A percentile compares a stretch with the other conserved stretches of the same genome.
These are phyloP conservation scores for Strigomonas culicis DNA, from an alignment of 208 protist species.

Conservation along the genomic window DNA sequence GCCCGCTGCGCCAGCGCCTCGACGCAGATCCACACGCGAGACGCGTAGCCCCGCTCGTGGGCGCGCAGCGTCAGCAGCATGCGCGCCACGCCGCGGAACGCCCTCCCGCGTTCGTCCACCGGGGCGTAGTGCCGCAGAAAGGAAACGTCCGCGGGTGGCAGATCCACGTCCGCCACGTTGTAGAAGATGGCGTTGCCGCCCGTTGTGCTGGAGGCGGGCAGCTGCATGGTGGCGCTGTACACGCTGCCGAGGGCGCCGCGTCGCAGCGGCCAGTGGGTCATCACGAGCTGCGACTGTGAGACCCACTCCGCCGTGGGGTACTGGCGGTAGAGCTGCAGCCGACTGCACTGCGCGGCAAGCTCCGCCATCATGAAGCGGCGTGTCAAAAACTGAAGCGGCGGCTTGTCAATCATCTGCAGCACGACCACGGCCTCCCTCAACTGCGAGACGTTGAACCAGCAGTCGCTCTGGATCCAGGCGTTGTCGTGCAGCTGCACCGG, in stretches of 20 bases:
- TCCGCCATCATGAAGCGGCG: slow-evolving; percentile 18
- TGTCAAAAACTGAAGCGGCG: slow-evolving; percentile 41
- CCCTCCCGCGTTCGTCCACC: slow-evolving; percentile 23
- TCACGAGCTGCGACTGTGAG: slow-evolving; percentile 13
- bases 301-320: slow-evolving; percentile 25
- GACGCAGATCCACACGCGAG: slow-evolving; percentile 36
- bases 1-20: not conserved
- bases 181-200: slow-evolving; percentile 21
- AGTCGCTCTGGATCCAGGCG: slow-evolving; percentile 25
- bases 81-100: slow-evolving; percentile 28
- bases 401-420: slow-evolving; percentile 33
- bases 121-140: slow-evolving; percentile 55
- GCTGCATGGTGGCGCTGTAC: not conserved
- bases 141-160: slow-evolving; percentile 14
- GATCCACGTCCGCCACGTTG: slow-evolving; percentile 37
- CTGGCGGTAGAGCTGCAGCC: slow-evolving; percentile 27
- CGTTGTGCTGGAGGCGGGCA: not conserved
- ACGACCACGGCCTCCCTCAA: slow-evolving; percentile 45
- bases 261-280: slow-evolving; percentile 25
- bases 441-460: slow-evolving; percentile 77
- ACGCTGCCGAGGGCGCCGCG: slow-evolving; percentile 12
- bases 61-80: slow-evolving; percentile 53
- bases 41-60: slow-evolving; percentile 47
- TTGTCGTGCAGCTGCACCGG: slow-evolving; percentile 18
- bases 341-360: slow-evolving; percentile 35